A percentile compares a stretch with the other conserved stretches of the same genome.
These are phyloP conservation scores for Pyrus communis DNA, from an alignment of 306 rosid genomes.

Conservation along the genomic window DNA sequence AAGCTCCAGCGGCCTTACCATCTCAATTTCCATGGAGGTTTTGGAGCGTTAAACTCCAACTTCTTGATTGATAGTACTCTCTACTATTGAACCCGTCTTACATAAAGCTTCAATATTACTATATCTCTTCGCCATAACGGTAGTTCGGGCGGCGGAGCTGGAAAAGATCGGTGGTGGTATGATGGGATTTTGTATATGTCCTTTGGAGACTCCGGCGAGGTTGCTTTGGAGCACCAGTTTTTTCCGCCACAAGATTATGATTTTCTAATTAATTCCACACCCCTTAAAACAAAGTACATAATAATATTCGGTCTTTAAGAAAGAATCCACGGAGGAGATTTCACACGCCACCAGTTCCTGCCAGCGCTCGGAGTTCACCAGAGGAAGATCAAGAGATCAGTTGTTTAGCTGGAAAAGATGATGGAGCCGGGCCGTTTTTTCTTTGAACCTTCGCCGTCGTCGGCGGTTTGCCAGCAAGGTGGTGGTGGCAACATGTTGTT, in stretches of 20 bases:
- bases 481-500: constrained; percentile 61
- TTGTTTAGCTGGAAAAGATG: background rate
- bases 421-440: constrained; percentile 74
- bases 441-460: constrained; percentile 33
- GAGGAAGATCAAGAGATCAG: background rate
- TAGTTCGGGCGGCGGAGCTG: constrained; percentile 24
- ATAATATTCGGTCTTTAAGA: background rate
- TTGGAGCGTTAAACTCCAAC: background rate
- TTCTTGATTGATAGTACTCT: too few relatives aligned
- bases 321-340: background rate
- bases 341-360: background rate
- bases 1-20: constrained; percentile 20
- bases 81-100: background rate
- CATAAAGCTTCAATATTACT: background rate
- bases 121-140: too few relatives aligned
- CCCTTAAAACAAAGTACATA: background rate
- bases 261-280: constrained; percentile 44
- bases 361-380: background rate
- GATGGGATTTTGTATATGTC: constrained; percentile 92
- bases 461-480: constrained; percentile 31
- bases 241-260: constrained; percentile 98
- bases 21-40: background rate
- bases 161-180: constrained; percentile 41
- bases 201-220: constrained; percentile 85
- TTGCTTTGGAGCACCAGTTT: constrained; percentile 95